Conservation (phyloP, 257 asterid species). For the Galeopsis tetrahit region DNA sequence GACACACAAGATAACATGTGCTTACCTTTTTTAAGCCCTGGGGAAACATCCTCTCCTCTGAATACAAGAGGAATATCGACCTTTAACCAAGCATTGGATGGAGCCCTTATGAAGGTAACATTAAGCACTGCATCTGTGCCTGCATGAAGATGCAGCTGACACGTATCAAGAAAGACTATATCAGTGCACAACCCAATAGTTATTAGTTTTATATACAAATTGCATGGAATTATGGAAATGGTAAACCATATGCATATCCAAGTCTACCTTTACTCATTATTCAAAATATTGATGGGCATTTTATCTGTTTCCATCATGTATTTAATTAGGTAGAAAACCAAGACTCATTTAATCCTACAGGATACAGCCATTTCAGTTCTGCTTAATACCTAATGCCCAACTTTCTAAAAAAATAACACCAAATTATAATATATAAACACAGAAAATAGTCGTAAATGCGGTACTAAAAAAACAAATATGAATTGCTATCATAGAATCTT, state of each 20-base stretch:
- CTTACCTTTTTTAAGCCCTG: slow-evolving; percentile 79
- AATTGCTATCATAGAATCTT: no score
- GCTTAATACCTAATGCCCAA: background rate
- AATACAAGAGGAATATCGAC: slow-evolving; percentile 86
- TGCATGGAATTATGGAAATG: background rate
- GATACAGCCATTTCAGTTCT: background rate
- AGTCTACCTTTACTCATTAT: background rate
- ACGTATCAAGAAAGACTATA: slow-evolving; percentile 41
- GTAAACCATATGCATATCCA: background rate
- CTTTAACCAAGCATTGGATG: slow-evolving; percentile 57
- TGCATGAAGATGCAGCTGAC: slow-evolving; percentile 88
- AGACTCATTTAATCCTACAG: background rate
- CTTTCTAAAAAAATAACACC: background rate
- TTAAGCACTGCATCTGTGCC: slow-evolving; percentile 82
- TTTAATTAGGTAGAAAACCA: background rate
- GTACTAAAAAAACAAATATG: background rate
- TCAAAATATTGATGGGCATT: background rate
- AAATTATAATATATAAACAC: background rate
- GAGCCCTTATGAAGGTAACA: slow-evolving; percentile 93
- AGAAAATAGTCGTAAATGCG: background rate
- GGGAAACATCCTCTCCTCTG: slow-evolving; percentile 90
- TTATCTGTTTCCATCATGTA: background rate
- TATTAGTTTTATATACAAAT: slow-evolving; percentile 2
- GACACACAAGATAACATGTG: background rate
- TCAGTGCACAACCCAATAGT: slow-evolving; percentile 35